Percentiles rank a stretch among this genome's conserved stretches.
Evolutionary conservation across 2,329 filamentous ascomycete genomes (phyloP).

Genomic region (Niveomyces coronatus): DNA sequence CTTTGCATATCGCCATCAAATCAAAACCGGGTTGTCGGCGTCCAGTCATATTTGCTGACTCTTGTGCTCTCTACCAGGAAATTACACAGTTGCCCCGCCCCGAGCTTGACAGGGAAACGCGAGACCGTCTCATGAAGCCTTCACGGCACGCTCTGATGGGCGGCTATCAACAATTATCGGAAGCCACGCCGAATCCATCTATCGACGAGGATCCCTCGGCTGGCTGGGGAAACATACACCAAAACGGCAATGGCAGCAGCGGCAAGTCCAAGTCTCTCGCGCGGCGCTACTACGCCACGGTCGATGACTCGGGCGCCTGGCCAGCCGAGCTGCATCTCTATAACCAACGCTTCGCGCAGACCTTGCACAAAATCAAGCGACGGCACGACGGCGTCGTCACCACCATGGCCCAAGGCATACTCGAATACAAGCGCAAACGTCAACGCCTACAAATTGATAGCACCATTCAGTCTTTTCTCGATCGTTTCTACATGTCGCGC

Average conservation of each 20-base stretch:
- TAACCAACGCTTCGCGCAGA: conserved; percentile 82
- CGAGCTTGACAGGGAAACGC: conserved; percentile 62
- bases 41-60: conserved; percentile 7
- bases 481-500: conserved; percentile 99
- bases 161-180: conserved; percentile 56
- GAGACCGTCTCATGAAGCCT: conserved; percentile 66
- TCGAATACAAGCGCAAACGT: conserved; percentile 93
- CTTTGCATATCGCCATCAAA: background rate
- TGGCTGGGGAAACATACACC: conserved; percentile 37
- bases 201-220: conserved; percentile 73
- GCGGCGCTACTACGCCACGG: conserved; percentile 74
- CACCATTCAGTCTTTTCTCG: conserved; percentile 93
- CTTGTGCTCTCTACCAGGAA: conserved; percentile 48
- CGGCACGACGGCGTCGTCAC: conserved; percentile 96
- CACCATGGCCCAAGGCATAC: conserved; percentile 92
- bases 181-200: conserved; percentile 84
- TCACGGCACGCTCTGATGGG: conserved; percentile 44
- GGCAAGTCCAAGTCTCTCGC: conserved; percentile 37
- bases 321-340: conserved; percentile 90
- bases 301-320: conserved; percentile 84
- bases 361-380: conserved; percentile 87
- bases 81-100: conserved; percentile 81
- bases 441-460: conserved; percentile 98
- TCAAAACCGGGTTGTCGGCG: too few relatives aligned
- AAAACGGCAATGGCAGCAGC: conserved; percentile 33